phyloP scores from a whole-genome alignment of 2,329 filamentous ascomycete genomes.

The Apiospora malaysiana region DNA sequence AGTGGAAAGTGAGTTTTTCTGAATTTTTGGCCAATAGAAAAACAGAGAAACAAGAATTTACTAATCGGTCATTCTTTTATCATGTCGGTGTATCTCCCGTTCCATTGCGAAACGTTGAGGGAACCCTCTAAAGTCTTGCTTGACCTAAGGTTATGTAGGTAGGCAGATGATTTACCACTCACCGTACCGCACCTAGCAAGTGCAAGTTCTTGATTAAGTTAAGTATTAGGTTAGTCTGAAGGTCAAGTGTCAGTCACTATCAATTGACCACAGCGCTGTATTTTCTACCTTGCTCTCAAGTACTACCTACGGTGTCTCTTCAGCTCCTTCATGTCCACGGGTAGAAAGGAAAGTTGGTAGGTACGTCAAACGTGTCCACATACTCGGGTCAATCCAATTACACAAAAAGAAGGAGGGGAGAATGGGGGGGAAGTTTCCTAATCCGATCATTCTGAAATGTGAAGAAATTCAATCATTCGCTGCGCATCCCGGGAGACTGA shows the following conservation, averaged over 20 bases:
- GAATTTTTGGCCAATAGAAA: slow-evolving; percentile 25
- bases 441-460: slow-evolving; percentile 24
- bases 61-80: neutral
- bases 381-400: neutral
- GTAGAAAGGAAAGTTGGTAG: neutral
- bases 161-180: too few relatives aligned
- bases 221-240: too few relatives aligned
- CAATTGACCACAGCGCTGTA: too few relatives aligned
- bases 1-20: neutral
- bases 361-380: neutral
- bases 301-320: too few relatives aligned
- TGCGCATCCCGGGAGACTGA: slow-evolving; percentile 45
- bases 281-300: neutral
- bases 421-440: slow-evolving; percentile 11
- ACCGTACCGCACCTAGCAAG: too few relatives aligned
- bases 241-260: too few relatives aligned
- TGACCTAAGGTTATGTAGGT: too few relatives aligned
- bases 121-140: neutral
- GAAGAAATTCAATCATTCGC: slow-evolving; percentile 26
- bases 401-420: slow-evolving; percentile 4
- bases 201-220: too few relatives aligned
- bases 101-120: neutral
- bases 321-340: too few relatives aligned
- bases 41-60: slow-evolving; percentile 23
- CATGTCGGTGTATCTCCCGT: neutral